Conservation (phyloP, 164 flowering plant species). For the Cinnamomum chago region DNA sequence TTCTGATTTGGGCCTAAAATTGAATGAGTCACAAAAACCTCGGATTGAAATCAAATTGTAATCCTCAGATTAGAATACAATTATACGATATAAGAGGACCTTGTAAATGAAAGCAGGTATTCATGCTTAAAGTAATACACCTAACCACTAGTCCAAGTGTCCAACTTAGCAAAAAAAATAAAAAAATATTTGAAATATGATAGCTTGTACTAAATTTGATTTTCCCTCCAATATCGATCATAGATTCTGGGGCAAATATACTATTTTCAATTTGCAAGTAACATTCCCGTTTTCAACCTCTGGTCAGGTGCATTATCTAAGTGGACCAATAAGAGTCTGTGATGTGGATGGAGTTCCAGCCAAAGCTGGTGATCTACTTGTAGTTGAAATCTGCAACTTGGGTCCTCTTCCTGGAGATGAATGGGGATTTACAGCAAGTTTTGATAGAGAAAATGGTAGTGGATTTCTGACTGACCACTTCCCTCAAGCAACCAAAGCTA, state of each 20-base stretch:
- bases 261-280: not conserved
- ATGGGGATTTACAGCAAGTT: slow-evolving; percentile 87
- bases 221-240: not conserved
- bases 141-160: not conserved
- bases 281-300: not conserved
- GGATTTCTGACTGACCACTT: slow-evolving; percentile 94
- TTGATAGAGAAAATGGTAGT: slow-evolving; percentile 95
- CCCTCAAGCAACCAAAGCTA: slow-evolving; percentile 89
- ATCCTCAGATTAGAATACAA: no score
- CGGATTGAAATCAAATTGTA: no score
- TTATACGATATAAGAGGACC: no score
- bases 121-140: no score
- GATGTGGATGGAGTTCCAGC: slow-evolving; percentile 73
- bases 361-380: slow-evolving; percentile 88
- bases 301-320: slow-evolving; percentile 77
- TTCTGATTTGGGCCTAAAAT: no score
- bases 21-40: no score
- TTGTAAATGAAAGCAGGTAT: no score
- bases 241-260: not conserved
- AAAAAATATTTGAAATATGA: no score
- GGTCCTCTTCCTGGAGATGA: slow-evolving; percentile 96
- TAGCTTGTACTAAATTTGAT: not conserved
- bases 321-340: slow-evolving; percentile 79
- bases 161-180: not conserved
- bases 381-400: slow-evolving; percentile 83